Evolutionary conservation across 2,329 filamentous ascomycete genomes (phyloP).

Genomic region (Pseudocercospora pini-densiflorae): DNA sequence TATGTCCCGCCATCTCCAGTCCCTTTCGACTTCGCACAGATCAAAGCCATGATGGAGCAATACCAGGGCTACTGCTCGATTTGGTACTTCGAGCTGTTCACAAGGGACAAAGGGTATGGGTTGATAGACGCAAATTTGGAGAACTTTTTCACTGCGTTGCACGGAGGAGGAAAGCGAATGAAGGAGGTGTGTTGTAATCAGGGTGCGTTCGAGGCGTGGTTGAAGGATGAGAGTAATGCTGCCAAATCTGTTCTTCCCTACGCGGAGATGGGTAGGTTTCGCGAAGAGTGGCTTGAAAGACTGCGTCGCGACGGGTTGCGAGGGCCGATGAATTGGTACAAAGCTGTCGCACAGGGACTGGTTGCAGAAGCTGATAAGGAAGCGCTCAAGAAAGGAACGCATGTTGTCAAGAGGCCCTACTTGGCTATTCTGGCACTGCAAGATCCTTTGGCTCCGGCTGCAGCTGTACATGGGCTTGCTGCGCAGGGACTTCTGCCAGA

Average conservation of each 20-base stretch:
- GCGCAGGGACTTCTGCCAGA: constrained; percentile 28
- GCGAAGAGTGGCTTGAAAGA: constrained; percentile 41
- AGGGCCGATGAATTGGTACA: constrained; percentile 43
- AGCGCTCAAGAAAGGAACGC: constrained; percentile 28
- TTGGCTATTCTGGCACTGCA: constrained; percentile 42
- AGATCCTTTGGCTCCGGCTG: constrained; percentile 27
- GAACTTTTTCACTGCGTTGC: constrained; percentile 22
- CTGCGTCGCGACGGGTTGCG: constrained; percentile 39
- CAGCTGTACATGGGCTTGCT: constrained; percentile 19
- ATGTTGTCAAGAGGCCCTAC: constrained; percentile 34
- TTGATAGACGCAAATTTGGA: constrained; percentile 37
- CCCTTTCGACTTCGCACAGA: constrained; percentile 44
- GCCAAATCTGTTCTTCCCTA: constrained; percentile 38
- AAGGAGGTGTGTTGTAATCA: constrained; percentile 42
- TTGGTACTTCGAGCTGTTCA: constrained; percentile 53
- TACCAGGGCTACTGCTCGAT: constrained; percentile 43
- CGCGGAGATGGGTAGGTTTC: constrained; percentile 36
- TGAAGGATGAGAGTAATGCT: constrained; percentile 15
- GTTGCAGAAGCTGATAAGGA: constrained; percentile 36
- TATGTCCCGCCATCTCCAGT: constrained; percentile 44
- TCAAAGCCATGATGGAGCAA: constrained; percentile 40
- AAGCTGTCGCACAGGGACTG: constrained; percentile 30
- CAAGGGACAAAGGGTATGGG: constrained; percentile 43
- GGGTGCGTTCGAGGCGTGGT: constrained; percentile 40
- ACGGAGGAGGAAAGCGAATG: constrained; percentile 32